Percentiles rank a stretch among this genome's conserved stretches.
These are phyloP conservation scores for Populus hybrid DNA, from an alignment of 441 rosid genomes.

Conservation along the genomic window DNA sequence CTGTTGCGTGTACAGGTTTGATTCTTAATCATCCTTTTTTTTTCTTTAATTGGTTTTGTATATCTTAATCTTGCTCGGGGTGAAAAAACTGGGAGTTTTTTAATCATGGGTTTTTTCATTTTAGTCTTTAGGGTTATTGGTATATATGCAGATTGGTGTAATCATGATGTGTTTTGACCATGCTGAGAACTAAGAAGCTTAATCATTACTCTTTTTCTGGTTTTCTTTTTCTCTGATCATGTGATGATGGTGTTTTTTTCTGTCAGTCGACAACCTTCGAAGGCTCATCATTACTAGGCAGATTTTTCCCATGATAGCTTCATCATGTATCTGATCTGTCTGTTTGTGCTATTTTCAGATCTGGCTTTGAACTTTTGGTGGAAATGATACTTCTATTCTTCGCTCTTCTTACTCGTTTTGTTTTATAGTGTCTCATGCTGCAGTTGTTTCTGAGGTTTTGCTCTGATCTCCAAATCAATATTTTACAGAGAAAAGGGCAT, in stretches of 20 bases:
- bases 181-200: slow-evolving; percentile 29
- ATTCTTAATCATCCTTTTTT: slow-evolving; percentile 3
- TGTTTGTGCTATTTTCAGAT: slow-evolving; percentile 48
- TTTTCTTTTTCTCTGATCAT: slow-evolving; percentile 28
- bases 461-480: slow-evolving; percentile 18
- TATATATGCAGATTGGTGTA: slow-evolving; percentile 53
- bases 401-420: neutral
- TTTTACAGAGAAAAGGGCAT: neutral
- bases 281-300: slow-evolving; percentile 26
- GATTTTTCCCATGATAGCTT: slow-evolving; percentile 40
- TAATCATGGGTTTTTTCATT: slow-evolving; percentile 19
- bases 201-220: slow-evolving; percentile 52
- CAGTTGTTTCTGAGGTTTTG: slow-evolving; percentile 8
- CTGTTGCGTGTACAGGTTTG: slow-evolving; percentile 31
- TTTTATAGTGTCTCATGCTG: slow-evolving; percentile 42
- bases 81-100: neutral
- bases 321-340: slow-evolving; percentile 46
- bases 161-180: slow-evolving; percentile 69
- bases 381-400: slow-evolving; percentile 4
- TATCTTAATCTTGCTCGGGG: slow-evolving; percentile 4
- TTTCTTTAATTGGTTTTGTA: neutral
- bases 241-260: slow-evolving; percentile 39
- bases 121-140: slow-evolving; percentile 16
- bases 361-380: slow-evolving; percentile 34
- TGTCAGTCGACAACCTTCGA: slow-evolving; percentile 33